Evolutionary conservation across 352 stramenopile species (phyloP).

Genomic region (Globisporangium solare): DNA sequence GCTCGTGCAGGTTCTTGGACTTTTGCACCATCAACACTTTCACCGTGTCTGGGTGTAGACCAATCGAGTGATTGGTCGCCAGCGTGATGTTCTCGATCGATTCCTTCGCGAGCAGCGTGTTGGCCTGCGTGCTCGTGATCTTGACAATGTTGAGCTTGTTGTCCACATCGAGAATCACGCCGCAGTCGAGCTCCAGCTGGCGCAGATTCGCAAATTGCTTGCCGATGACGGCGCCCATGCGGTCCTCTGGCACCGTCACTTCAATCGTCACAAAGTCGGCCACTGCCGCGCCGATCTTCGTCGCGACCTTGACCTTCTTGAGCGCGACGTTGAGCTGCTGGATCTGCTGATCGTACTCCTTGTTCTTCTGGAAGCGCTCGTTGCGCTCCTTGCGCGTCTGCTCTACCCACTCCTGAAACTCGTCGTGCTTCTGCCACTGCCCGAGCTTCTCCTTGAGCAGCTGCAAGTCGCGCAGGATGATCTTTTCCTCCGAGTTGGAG

Average conservation of each 20-base stretch:
- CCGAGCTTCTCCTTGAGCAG: constrained; percentile 49
- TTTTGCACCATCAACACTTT: constrained; percentile 78
- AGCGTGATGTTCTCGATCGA: constrained; percentile 70
- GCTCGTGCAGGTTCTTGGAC: constrained; percentile 60
- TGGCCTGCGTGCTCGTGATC: constrained; percentile 47
- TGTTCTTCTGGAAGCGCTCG: constrained; percentile 54
- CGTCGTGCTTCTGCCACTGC: constrained; percentile 42
- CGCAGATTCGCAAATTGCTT: constrained; percentile 55
- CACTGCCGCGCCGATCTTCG: constrained; percentile 27
- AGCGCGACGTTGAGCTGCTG: constrained; percentile 43
- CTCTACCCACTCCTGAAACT: constrained; percentile 65
- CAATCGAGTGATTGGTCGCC: constrained; percentile 58
- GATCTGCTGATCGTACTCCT: constrained; percentile 40
- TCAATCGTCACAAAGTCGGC: constrained; percentile 47
- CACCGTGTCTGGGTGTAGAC: constrained; percentile 69
- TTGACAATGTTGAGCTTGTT: constrained; percentile 46
- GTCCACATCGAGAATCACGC: constrained; percentile 60
- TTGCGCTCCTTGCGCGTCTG: constrained; percentile 46
- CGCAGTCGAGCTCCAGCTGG: constrained; percentile 53
- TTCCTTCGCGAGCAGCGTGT: constrained; percentile 33
- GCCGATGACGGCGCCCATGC: constrained; percentile 62
- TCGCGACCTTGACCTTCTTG: constrained; percentile 49
- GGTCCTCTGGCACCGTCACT: constrained; percentile 49
- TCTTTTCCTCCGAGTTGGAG: constrained; percentile 65
- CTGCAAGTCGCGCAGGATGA: constrained; percentile 62